Evolutionary conservation across 768 basidiomycete genomes (phyloP).

Genomic region (Pulveroboletus frians): DNA sequence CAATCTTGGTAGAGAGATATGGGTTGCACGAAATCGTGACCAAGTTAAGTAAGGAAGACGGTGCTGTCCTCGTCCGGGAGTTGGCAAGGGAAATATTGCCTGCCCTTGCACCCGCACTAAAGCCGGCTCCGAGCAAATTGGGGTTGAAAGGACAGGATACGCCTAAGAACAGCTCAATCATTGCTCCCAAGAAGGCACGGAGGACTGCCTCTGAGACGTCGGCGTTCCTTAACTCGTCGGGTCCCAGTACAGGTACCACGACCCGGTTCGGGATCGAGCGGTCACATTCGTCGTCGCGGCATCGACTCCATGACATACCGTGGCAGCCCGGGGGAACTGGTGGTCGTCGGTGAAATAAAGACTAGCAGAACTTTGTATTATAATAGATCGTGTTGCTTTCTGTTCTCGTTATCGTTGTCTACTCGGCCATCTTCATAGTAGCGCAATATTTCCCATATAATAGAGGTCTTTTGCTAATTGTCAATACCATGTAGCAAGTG

Average conservation of each 20-base stretch:
- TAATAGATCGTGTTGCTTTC: constrained; percentile 8
- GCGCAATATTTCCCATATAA: constrained; percentile 24
- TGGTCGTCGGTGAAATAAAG: constrained; percentile 19
- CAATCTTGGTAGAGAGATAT: constrained; percentile 75
- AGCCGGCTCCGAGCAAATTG: constrained; percentile 40
- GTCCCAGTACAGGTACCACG: constrained; percentile 7
- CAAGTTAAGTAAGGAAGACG: constrained; percentile 76
- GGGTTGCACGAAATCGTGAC: constrained; percentile 78
- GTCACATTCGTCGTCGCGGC: constrained; percentile 40
- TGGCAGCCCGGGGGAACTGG: constrained; percentile 39
- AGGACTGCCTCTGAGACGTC: constrained; percentile 69
- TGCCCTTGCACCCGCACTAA: constrained; percentile 64
- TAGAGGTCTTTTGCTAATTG: constrained; percentile 25
- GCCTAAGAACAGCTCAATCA: constrained; percentile 33
- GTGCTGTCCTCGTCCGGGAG: constrained; percentile 86
- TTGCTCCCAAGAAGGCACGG: constrained; percentile 63
- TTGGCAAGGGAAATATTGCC: constrained; percentile 83
- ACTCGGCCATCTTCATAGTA: constrained; percentile 17
- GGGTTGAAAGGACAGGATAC: constrained; percentile 32
- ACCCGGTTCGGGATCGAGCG: constrained; percentile 33
- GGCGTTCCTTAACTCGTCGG: constrained; percentile 27
- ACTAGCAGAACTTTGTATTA: background rate
- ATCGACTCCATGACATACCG: constrained; percentile 57
- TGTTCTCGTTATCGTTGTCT: constrained; percentile 17
- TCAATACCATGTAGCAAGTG: constrained; percentile 11